phyloP scores from a whole-genome alignment of 768 basidiomycete genomes.

The Phaffia tasmanica region DNA sequence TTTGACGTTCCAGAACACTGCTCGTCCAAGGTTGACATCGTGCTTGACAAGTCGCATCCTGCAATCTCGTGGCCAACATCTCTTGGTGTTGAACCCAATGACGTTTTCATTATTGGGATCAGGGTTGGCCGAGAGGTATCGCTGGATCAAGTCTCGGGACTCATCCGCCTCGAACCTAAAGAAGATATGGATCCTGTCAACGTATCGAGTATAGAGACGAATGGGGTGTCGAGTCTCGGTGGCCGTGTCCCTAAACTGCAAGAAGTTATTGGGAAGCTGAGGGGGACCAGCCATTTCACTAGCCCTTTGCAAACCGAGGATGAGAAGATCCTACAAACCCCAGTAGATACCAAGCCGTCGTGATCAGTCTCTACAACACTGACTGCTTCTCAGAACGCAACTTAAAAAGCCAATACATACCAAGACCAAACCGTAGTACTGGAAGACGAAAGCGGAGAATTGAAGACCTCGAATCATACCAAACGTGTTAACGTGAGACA shows the following conservation, averaged over 20 bases:
- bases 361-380: neutral
- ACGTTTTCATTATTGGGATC: slow-evolving; percentile 98
- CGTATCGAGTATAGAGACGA: slow-evolving; percentile 90
- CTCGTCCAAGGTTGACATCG: slow-evolving; percentile 94
- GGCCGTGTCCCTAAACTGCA: slow-evolving; percentile 87
- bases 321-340: slow-evolving; percentile 71
- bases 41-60: slow-evolving; percentile 99
- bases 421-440: slow-evolving; percentile 46
- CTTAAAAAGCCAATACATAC: neutral
- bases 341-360: neutral
- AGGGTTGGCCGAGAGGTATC: slow-evolving; percentile 92
- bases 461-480: slow-evolving; percentile 95
- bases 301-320: slow-evolving; percentile 92
- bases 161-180: slow-evolving; percentile 98
- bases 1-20: slow-evolving; percentile 99
- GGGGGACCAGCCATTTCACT: slow-evolving; percentile 99
- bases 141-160: slow-evolving; percentile 90
- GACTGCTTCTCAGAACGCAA: neutral
- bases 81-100: slow-evolving; percentile 97
- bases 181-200: slow-evolving; percentile 86
- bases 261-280: slow-evolving; percentile 93
- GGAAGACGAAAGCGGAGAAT: slow-evolving; percentile 98
- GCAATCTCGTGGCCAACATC: slow-evolving; percentile 98
- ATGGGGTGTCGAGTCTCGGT: slow-evolving; percentile 98
- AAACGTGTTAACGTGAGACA: slow-evolving; percentile 59